phyloP scores from a whole-genome alignment of 169 alveolate genomes.

The Cryptosporidium muris region DNA sequence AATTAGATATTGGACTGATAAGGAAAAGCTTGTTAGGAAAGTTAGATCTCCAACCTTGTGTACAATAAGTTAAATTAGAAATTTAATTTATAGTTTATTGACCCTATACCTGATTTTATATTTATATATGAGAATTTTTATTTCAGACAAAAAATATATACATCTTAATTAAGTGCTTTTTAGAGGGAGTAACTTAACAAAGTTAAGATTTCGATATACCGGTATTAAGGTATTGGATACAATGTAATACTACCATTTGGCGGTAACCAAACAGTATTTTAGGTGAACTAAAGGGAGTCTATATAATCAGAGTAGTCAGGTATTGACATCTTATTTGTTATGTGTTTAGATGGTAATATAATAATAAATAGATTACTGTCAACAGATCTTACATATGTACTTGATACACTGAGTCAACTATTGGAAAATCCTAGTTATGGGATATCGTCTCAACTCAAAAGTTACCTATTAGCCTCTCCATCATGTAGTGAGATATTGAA shows the following conservation, averaged over 20 bases:
- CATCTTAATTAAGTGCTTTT: not conserved
- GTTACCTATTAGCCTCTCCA: slow-evolving; percentile 28
- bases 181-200: not conserved
- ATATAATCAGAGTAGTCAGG: too few species aligned
- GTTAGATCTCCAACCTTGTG: slow-evolving; percentile 24
- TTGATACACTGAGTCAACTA: slow-evolving; percentile 9
- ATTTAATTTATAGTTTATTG: not conserved
- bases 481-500: slow-evolving; percentile 39
- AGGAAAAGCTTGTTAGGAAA: slow-evolving; percentile 33
- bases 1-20: slow-evolving; percentile 12
- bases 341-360: not conserved
- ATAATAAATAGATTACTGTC: slow-evolving; percentile 40
- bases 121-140: not conserved
- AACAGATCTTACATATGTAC: not conserved
- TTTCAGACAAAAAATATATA: not conserved
- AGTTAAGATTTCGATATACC: too few species aligned
- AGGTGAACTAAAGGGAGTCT: too few species aligned
- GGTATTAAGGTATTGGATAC: too few species aligned
- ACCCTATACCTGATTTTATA: not conserved
- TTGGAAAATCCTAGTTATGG: not conserved
- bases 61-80: not conserved
- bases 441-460: not conserved
- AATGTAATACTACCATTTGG: too few species aligned
- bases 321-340: too few species aligned
- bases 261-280: too few species aligned